Conservation (phyloP, 352 stramenopile species). For the Blastocystis sp. region DNA sequence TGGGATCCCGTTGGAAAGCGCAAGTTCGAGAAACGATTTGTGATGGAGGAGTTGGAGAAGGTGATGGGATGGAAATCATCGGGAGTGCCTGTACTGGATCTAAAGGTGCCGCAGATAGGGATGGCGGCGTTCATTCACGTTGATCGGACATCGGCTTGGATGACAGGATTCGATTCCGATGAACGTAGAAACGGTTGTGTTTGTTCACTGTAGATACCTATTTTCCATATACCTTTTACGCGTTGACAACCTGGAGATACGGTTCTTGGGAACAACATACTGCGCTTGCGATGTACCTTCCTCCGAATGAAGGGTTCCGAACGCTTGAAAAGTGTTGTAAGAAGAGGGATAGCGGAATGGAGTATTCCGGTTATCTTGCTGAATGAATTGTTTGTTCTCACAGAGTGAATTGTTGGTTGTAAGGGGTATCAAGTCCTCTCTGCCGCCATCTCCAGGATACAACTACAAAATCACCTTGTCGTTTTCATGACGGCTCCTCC, state of each 20-base stretch:
- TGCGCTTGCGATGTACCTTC: not conserved
- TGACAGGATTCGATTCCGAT: not conserved
- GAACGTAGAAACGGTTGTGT: not conserved
- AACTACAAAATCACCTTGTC: too few species aligned
- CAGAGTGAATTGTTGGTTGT: too few species aligned
- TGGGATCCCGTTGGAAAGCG: too few species aligned
- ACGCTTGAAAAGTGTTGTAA: not conserved
- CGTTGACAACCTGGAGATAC: not conserved
- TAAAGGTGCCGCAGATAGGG: not conserved
- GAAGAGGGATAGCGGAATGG: not conserved
- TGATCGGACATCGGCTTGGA: not conserved
- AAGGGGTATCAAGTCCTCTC: too few species aligned
- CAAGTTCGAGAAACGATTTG: not conserved
- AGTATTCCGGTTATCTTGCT: not conserved
- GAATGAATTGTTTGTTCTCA: not conserved
- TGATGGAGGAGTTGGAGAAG: not conserved
- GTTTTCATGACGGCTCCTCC: too few species aligned
- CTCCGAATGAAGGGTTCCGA: not conserved
- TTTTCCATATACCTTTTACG: not conserved
- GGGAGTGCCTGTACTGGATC: not conserved
- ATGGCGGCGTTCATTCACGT: not conserved
- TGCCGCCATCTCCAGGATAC: too few species aligned
- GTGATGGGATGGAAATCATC: not conserved
- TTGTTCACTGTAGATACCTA: not conserved
- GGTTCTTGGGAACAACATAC: not conserved